Evolutionary conservation across 768 basidiomycete species (phyloP), one percentile per base, ranked within the genome.

Genomic region (Hebeloma cylindrosporum): DNA sequence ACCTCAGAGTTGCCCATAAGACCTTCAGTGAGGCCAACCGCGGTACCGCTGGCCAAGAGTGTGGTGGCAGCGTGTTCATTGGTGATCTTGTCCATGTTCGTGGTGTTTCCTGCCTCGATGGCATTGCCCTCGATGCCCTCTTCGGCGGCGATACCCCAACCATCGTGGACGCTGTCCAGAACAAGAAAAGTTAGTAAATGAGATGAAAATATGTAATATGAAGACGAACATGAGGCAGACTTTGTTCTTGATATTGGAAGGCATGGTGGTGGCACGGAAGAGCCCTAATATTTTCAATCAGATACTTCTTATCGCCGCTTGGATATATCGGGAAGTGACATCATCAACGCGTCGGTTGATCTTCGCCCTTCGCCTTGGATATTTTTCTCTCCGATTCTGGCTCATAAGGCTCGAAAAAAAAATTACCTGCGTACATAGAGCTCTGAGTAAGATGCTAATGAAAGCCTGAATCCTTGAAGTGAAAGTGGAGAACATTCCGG

Each of bases 1-100:
- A 96, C 93, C 69, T 97, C 93, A 2, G 93, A 95, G 71, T 97
- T 95, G 11, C 93, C 94, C 94, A 97, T 97, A 42, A 96, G 78
- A 0, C 93, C 94, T 32, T 96, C 94, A 57, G 75, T 90, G 43
- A 97, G 74, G 1, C 93, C 93, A 4, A 96, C 94, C 5, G 93
- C 86, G n/a, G 89, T 74, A 8, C 93, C 93, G 52, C 93, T 91
- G 2, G 94, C 94, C 11, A 78, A 70, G 14, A 97, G 75, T 10
- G 77, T 77, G 36, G 87, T 78, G 57, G 80, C 79, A 48, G 80
- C 78, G 64, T 94, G 79, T 4, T 84, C 75, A 57, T 87, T 77
- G 4, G 84, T 83, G 58, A 97, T 86, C 31, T 72, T 77, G 65
- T 94, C 90, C 94, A 97, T 96, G 69, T 87, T 82, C 7, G 80